Percentiles rank a stretch among this genome's conserved stretches.
These are phyloP conservation scores for Senna tora DNA, from an alignment of 306 rosid species.

Conservation along the genomic window DNA sequence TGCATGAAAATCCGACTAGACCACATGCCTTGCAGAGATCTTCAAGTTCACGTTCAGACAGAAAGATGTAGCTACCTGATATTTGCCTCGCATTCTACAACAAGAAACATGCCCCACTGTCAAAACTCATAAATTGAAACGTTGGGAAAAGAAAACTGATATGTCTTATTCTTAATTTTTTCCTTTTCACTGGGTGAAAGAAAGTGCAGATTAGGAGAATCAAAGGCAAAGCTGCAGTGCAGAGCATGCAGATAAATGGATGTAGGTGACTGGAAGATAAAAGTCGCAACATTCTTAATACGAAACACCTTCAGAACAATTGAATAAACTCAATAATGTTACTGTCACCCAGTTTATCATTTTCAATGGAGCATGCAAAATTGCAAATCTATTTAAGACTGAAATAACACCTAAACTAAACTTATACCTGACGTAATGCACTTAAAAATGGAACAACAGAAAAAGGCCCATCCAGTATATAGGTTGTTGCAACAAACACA, in stretches of 20 bases:
- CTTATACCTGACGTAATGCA: constrained; percentile 60
- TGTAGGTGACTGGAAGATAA: neutral
- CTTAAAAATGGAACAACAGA: constrained; percentile 59
- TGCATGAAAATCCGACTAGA: constrained; percentile 55
- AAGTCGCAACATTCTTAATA: constrained; percentile 17
- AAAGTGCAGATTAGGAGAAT: neutral
- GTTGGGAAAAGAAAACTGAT: neutral
- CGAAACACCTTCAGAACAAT: constrained; percentile 13
- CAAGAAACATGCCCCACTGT: constrained; percentile 28
- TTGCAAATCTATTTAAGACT: neutral
- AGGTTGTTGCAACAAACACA: constrained; percentile 85
- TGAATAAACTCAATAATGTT: constrained; percentile 13
- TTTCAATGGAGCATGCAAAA: constrained; percentile 17
- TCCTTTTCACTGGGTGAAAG: neutral
- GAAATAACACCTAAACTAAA: constrained; percentile 6
- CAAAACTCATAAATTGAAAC: constrained; percentile 29
- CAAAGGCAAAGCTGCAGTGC: neutral
- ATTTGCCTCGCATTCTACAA: constrained; percentile 54
- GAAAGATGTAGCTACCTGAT: constrained; percentile 54
- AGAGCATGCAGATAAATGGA: neutral
- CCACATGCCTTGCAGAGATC: constrained; percentile 84
- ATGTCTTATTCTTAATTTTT: neutral
- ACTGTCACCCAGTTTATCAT: neutral
- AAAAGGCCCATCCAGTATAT: constrained; percentile 70
- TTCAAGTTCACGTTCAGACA: constrained; percentile 75